phyloP scores from a whole-genome alignment of 176 grass and related monocot genomes.

The Raddia distichophylla region DNA sequence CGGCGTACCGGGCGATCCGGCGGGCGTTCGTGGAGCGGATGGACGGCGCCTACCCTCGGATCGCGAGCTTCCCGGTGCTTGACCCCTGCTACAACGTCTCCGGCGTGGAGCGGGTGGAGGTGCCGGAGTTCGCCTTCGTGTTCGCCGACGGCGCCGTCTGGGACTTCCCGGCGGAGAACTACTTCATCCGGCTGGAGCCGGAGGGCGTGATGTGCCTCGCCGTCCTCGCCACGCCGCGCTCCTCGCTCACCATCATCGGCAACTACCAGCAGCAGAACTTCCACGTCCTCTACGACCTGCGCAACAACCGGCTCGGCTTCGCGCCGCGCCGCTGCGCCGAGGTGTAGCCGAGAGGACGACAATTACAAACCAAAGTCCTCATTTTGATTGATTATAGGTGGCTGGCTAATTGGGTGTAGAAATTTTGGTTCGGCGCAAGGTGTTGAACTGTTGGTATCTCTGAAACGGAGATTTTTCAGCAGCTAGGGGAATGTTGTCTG shows the following conservation, averaged over 20 bases:
- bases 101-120: constrained; percentile 53
- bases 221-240: constrained; percentile 64
- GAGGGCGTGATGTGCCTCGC: constrained; percentile 80
- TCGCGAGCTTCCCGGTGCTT: constrained; percentile 68
- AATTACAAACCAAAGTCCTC: constrained; percentile 5
- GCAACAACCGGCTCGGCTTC: constrained; percentile 70
- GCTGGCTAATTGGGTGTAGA: constrained; percentile 32
- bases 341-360: constrained; percentile 39
- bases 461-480: constrained; percentile 5
- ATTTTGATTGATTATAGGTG: constrained; percentile 22
- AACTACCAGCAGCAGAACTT: constrained; percentile 99
- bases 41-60: constrained; percentile 46
- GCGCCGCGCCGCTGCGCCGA: constrained; percentile 81
- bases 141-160: constrained; percentile 81
- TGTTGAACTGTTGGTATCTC: constrained; percentile 14
- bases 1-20: constrained; percentile 68
- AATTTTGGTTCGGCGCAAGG: constrained; percentile 20
- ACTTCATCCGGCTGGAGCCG: constrained; percentile 80
- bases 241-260: constrained; percentile 70
- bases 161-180: constrained; percentile 89
- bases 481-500: not conserved
- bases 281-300: constrained; percentile 77
- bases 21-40: constrained; percentile 65
- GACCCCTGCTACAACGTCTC: constrained; percentile 93
- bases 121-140: constrained; percentile 68